phyloP scores from a whole-genome alignment of 129 eudicot species.

The Arctium lappa region DNA sequence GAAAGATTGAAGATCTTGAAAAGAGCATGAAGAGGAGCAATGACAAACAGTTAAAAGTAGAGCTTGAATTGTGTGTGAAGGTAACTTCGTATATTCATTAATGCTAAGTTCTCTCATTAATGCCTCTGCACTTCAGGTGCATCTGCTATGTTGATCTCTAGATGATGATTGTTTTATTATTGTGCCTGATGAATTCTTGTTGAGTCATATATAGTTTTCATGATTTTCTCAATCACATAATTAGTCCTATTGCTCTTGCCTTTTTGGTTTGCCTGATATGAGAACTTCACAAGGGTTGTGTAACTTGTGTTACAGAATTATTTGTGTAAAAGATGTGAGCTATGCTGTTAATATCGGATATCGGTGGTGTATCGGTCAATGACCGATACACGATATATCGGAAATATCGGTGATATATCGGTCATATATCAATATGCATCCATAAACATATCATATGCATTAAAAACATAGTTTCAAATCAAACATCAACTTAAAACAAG shows the following conservation, averaged over 20 bases:
- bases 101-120: background rate
- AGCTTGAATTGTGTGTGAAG: slow-evolving; percentile 77
- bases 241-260: background rate
- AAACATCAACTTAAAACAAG: no score
- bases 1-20: slow-evolving; percentile 85
- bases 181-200: background rate
- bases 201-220: background rate
- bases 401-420: no score
- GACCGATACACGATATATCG: no score
- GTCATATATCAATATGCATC: no score
- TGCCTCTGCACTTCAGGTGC: background rate
- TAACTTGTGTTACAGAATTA: background rate
- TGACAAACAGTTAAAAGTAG: slow-evolving; percentile 91
- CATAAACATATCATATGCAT: no score
- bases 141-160: background rate
- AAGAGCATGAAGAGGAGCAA: slow-evolving; percentile 99
- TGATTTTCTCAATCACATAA: background rate
- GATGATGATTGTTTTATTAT: background rate
- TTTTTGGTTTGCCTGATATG: background rate
- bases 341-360: no score
- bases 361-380: no score
- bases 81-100: slow-evolving; percentile 30
- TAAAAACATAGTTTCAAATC: no score
- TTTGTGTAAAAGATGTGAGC: no score
- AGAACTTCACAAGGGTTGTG: background rate